Conservation (phyloP, 345 rosid genomes). For the Cardamine occulta region DNA sequence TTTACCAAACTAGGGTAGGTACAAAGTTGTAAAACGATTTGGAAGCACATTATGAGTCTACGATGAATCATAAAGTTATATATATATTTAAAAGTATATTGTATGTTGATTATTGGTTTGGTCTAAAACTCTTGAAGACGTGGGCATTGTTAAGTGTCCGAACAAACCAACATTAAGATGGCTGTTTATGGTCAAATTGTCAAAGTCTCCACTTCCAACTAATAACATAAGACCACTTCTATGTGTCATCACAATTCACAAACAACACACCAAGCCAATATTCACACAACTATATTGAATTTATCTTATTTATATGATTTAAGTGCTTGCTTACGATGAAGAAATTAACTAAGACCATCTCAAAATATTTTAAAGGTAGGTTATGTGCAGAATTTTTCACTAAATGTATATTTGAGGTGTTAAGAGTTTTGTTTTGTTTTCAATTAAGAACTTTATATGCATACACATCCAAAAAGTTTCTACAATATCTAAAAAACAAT, state of each 20-base stretch:
- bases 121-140: conserved; percentile 39
- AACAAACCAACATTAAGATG: conserved; percentile 35
- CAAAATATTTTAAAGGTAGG: background rate
- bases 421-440: background rate
- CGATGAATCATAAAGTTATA: background rate
- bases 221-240: conserved; percentile 42
- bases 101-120: conserved; percentile 31
- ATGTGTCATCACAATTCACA: conserved; percentile 31
- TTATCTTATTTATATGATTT: background rate
- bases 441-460: background rate
- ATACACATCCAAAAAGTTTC: background rate
- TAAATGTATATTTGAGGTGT: background rate
- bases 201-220: conserved; percentile 40
- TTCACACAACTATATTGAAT: conserved; percentile 21
- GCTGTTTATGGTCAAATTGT: conserved; percentile 34
- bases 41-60: conserved; percentile 14
- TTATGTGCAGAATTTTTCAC: background rate
- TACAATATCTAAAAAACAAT: background rate
- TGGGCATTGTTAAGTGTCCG: conserved; percentile 35
- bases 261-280: conserved; percentile 2
- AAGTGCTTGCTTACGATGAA: conserved; percentile 9
- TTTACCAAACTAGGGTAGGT: conserved; percentile 11
- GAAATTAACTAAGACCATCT: background rate
- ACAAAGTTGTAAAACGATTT: conserved; percentile 1
- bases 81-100: background rate